Conservation (phyloP, 2,329 filamentous ascomycete species). For the Colletotrichum neosansevieriae region DNA sequence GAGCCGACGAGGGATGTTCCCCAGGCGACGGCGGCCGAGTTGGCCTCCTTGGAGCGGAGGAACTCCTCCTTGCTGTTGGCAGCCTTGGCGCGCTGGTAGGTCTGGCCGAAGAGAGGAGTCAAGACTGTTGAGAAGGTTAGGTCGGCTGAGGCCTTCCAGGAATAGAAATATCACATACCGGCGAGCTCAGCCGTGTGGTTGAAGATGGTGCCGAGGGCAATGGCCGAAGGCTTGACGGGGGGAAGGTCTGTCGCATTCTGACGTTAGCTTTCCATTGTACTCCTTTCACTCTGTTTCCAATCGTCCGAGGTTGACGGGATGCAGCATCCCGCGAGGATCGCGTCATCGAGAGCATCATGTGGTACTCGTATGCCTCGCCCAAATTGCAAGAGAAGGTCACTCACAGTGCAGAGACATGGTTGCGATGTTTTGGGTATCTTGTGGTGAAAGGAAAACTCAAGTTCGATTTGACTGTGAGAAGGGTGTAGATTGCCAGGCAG, state of each 20-base stretch:
- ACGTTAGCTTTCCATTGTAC: not conserved
- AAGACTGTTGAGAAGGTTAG: slow-evolving; percentile 66
- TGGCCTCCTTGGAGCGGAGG: slow-evolving; percentile 91
- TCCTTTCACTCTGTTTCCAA: too few relatives aligned
- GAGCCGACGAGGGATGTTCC: slow-evolving; percentile 91
- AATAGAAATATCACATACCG: slow-evolving; percentile 46
- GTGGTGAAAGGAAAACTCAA: slow-evolving; percentile 20
- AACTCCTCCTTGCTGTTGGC: slow-evolving; percentile 98
- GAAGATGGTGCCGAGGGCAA: slow-evolving; percentile 95
- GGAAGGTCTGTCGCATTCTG: slow-evolving; percentile 64
- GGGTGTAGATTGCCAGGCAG: not conserved
- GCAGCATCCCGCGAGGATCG: not conserved
- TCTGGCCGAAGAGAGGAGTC: slow-evolving; percentile 90
- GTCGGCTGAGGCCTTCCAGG: slow-evolving; percentile 14
- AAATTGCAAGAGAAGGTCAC: slow-evolving; percentile 43
- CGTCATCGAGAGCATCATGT: not conserved
- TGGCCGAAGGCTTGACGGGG: slow-evolving; percentile 96
- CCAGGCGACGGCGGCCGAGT: slow-evolving; percentile 88
- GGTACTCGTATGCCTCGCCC: not conserved
- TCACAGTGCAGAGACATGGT: slow-evolving; percentile 72
- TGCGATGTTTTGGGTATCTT: slow-evolving; percentile 42
- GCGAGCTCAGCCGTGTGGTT: slow-evolving; percentile 92
- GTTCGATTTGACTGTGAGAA: slow-evolving; percentile 27
- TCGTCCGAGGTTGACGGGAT: not conserved
- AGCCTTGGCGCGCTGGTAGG: slow-evolving; percentile 91